Base-by-base conservation (phyloP, 257 asterid genomes). In the Penstemon newberryi region DNA sequence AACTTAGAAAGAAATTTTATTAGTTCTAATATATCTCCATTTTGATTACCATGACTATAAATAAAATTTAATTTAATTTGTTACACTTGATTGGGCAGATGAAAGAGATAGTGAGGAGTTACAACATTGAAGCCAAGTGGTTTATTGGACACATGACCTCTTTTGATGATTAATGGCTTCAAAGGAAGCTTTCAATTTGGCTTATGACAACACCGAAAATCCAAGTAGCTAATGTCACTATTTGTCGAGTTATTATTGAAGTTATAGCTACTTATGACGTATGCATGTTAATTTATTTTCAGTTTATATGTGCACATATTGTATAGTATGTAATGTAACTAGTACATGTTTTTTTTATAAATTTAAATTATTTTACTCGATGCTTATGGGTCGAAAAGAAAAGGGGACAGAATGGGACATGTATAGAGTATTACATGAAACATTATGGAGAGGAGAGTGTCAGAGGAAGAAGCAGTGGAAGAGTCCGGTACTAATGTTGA, bases 91-190 rank as follows among this genome's bases (percentile, higher is more conserved):
- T 25, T 60, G 56, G 4, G 6, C 33, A 82, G 83, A 71, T 83
- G 77, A 81, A 80, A 33, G 84, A 82, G 73, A 59, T 82, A 12
- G 73, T 82, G 45, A 77, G 74, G 56, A 65, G 75, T 49, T 80
- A 80, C 78, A 42, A 75, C 71, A 65, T 64, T 3, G 89, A 87
- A 64, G 81, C 89, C 0, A 70, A 79, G 70, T 82, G 87, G 91
- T 83, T 86, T 55, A 70, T 78, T 74, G 85, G 82, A 44, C 68
- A 74, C 65, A 62, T 71, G 76, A 85, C 93, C 36, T 15, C 18
- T 15, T 15, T 15, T 15, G 18, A 15, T 15, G 18, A 15, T 15
- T 15, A 78, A 77, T 47, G 87, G 80, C 42, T 61, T 78, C 19
- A 33, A 38, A 19, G 40, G 73, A 77, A 19, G 66, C 60, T 0